Evolutionary conservation across 140 eudicot species (phyloP).

Genomic region (Anethum foeniculum): DNA sequence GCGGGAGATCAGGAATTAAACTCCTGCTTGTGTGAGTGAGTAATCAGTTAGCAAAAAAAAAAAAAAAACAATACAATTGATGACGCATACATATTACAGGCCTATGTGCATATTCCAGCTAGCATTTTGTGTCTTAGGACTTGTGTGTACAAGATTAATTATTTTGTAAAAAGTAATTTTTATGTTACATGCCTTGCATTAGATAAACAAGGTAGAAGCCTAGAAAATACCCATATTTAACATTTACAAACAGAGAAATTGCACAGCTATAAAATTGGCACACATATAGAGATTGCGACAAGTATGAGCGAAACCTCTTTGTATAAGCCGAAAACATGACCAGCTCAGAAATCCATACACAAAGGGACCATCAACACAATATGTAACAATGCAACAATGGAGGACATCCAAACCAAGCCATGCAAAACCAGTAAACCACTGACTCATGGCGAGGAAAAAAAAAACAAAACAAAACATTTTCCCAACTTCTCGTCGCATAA

Average conservation of each 20-base stretch:
- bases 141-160: no score
- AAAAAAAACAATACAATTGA: no score
- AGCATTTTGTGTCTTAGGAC: no score
- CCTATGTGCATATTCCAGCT: no score
- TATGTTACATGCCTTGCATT: background rate
- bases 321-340: conserved; percentile 3
- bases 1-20: no score
- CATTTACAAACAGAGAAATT: background rate
- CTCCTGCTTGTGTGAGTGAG: no score
- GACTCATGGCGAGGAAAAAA: background rate
- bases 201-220: background rate
- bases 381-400: background rate
- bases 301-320: background rate
- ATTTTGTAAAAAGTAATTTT: no score
- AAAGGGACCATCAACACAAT: background rate
- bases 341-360: conserved; percentile 16
- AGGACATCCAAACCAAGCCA: conserved; percentile 13
- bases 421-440: background rate
- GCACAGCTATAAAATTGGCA: background rate
- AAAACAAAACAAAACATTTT: background rate
- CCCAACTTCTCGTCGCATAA: conserved; percentile 16
- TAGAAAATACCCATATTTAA: background rate
- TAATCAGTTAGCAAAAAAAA: no score
- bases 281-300: background rate
- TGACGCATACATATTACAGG: no score